Evolutionary conservation across 192 early-diverging fungal species (phyloP).

Genomic region (Gamsiella multidivaricata): DNA sequence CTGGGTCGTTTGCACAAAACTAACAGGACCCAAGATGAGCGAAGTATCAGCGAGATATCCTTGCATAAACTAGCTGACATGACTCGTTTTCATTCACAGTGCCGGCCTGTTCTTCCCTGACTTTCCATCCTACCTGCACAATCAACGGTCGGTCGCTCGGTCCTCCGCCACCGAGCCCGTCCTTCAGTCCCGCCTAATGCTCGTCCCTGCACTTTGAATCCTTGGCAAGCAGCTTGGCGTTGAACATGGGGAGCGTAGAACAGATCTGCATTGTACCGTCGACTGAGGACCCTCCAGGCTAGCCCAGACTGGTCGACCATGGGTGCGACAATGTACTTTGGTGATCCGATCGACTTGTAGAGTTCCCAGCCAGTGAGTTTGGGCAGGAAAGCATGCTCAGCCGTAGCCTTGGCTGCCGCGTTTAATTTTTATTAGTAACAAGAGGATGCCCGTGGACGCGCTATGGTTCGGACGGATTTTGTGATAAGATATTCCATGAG

Average conservation of each 20-base stretch:
- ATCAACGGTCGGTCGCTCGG: conserved; percentile 83
- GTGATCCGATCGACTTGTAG: conserved; percentile 76
- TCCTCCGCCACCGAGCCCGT: conserved; percentile 52
- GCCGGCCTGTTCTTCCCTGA: too few species aligned
- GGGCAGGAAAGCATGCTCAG: conserved; percentile 17
- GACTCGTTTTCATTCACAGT: too few species aligned
- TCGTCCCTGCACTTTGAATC: conserved; percentile 74
- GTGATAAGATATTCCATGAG: too few species aligned
- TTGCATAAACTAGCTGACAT: too few species aligned
- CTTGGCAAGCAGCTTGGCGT: conserved; percentile 88
- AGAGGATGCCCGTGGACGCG: too few species aligned
- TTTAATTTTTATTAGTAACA: too few species aligned
- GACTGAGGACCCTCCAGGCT: conserved; percentile 92
- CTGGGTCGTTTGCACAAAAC: conserved; percentile 98
- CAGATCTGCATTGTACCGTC: conserved; percentile 86
- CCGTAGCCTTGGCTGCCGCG: conserved; percentile 18
- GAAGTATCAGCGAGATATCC: too few species aligned
- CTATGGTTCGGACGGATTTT: too few species aligned
- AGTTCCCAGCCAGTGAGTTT: conserved; percentile 88
- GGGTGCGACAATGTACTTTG: conserved; percentile 87
- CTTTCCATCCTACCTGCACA: conserved; percentile 86
- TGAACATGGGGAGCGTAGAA: conserved; percentile 99
- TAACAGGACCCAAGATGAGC: conserved; percentile 29
- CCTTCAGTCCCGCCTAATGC: conserved; percentile 68
- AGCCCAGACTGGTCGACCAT: conserved; percentile 99